Percentiles rank a stretch among this genome's conserved stretches.
These are phyloP conservation scores for button mushroom (Agaricus bisporus) DNA, from an alignment of 768 basidiomycete genomes.

Conservation along the genomic window DNA sequence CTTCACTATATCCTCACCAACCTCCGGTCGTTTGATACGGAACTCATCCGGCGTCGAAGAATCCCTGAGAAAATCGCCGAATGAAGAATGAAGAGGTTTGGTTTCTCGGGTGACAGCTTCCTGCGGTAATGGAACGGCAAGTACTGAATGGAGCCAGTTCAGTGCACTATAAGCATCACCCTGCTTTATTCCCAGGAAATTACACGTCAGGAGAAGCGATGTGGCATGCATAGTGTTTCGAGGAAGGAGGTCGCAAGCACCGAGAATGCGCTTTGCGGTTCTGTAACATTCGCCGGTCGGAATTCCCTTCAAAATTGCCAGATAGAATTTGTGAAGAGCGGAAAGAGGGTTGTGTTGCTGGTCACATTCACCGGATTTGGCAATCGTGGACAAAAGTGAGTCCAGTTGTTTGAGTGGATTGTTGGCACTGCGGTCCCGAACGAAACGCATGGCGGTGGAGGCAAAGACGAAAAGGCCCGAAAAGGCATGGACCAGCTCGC, in stretches of 20 bases:
- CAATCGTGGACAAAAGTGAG: neutral
- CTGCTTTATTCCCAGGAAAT: slow-evolving; percentile 3
- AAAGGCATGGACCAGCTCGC: neutral
- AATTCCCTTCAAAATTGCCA: neutral
- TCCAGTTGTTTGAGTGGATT: neutral
- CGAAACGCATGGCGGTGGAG: neutral
- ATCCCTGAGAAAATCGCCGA: neutral
- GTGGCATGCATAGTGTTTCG: neutral
- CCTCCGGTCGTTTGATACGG: neutral
- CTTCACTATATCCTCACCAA: neutral
- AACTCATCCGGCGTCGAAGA: neutral
- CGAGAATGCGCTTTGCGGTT: neutral
- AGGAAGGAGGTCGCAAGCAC: neutral
- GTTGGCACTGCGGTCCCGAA: neutral
- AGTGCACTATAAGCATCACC: neutral
- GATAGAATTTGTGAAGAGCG: neutral
- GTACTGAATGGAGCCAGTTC: slow-evolving; percentile 1
- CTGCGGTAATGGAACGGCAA: neutral
- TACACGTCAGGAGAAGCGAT: neutral
- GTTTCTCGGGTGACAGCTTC: neutral
- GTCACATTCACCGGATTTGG: neutral
- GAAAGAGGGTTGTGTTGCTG: neutral
- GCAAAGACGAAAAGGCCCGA: slow-evolving; percentile 6
- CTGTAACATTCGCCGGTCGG: neutral
- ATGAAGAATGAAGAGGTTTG: slow-evolving; percentile 5